Conservation (phyloP, 257 asterid genomes). For the Solanum boliviense region DNA sequence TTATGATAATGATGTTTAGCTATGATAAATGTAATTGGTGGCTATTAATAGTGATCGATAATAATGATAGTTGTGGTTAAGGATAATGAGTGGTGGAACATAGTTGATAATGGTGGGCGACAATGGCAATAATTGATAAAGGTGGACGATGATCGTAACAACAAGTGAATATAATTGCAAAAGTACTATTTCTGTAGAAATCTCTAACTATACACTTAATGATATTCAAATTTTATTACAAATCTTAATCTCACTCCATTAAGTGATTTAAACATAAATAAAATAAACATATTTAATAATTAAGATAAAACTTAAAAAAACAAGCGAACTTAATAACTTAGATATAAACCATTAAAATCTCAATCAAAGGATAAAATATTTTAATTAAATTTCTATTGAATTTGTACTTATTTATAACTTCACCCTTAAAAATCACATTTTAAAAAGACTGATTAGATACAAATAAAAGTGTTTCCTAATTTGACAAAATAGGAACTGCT, state of each 20-base stretch:
- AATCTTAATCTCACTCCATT: background rate
- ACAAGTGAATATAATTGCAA: background rate
- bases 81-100: background rate
- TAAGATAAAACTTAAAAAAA: no score
- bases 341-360: no score
- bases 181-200: no score
- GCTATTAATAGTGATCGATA: background rate
- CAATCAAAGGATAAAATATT: background rate
- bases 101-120: no score
- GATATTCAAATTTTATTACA: background rate
- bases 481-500: background rate
- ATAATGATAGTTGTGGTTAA: background rate
- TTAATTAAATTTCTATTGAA: background rate
- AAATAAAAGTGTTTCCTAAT: background rate
- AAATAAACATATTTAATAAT: no score
- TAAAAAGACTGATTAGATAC: background rate
- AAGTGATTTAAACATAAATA: background rate
- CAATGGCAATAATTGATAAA: background rate
- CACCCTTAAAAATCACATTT: background rate
- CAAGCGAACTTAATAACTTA: no score
- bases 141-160: accelerated
- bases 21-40: background rate
- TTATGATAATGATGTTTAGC: background rate
- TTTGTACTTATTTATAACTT: background rate
- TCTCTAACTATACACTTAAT: background rate